Conservation (phyloP, 306 rosid genomes). For the Gynostemma pentaphyllum region DNA sequence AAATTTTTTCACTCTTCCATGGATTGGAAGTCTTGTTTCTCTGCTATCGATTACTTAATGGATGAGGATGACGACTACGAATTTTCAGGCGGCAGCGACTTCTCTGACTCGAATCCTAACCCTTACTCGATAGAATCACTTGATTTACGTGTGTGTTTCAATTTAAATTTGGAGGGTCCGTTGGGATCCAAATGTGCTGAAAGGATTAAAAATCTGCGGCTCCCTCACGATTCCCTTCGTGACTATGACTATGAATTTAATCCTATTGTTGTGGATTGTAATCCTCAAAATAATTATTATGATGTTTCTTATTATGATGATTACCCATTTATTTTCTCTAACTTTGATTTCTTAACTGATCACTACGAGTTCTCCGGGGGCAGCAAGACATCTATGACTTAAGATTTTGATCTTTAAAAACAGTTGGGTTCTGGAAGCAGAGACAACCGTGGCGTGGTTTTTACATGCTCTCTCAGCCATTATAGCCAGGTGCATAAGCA, state of each 20-base stretch:
- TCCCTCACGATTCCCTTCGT: neutral
- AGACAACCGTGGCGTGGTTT: too few species aligned
- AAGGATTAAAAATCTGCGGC: neutral
- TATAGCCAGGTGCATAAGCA: too few species aligned
- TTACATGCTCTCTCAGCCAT: too few species aligned
- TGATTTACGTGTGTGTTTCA: neutral
- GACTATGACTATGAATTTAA: constrained; percentile 26
- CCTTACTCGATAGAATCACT: too few species aligned
- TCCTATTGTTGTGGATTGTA: too few species aligned
- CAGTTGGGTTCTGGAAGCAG: too few species aligned
- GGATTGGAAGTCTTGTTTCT: constrained; percentile 26
- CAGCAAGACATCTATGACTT: too few species aligned
- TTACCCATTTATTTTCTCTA: constrained; percentile 25
- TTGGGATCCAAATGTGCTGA: too few species aligned
- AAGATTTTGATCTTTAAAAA: too few species aligned
- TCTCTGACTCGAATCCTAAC: too few species aligned
- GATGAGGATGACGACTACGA: constrained; percentile 23
- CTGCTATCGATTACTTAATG: constrained; percentile 22
- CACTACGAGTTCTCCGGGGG: constrained; percentile 26
- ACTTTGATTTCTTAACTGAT: constrained; percentile 18
- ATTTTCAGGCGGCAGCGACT: constrained; percentile 30
- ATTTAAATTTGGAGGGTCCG: neutral
- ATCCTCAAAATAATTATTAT: too few species aligned
- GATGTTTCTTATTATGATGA: constrained; percentile 25
- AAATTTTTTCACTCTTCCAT: too few species aligned